phyloP scores from a whole-genome alignment of 1,139 yeast species.

The Debaryomyces psychrophilus region DNA sequence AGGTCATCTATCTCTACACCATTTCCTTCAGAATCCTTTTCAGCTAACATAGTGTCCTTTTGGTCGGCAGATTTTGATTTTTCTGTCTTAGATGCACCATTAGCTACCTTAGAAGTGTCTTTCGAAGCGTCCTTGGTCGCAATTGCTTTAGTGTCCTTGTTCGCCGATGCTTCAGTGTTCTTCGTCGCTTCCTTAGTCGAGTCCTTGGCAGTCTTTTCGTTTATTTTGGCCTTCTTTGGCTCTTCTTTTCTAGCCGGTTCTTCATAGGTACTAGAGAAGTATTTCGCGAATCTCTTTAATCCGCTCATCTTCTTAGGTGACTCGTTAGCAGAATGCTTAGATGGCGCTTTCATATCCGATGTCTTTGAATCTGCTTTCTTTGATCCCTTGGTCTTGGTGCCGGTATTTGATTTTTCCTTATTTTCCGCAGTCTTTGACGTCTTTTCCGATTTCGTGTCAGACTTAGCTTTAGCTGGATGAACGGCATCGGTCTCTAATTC shows the following conservation, averaged over 20 bases:
- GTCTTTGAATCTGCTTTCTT: neutral
- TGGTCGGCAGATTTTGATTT: constrained; percentile 13
- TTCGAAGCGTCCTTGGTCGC: neutral
- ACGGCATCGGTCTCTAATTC: constrained; percentile 14
- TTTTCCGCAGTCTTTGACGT: neutral
- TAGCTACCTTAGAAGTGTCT: constrained; percentile 7
- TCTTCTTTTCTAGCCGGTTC: constrained; percentile 5
- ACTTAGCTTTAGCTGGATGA: constrained; percentile 7
- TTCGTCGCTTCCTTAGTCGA: neutral
- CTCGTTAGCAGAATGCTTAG: constrained; percentile 6
- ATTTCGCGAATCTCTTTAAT: constrained; percentile 14
- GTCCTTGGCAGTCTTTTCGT: neutral
- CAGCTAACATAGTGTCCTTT: constrained; percentile 10
- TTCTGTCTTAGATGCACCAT: constrained; percentile 12
- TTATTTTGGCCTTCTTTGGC: constrained; percentile 14
- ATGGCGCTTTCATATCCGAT: constrained; percentile 4
- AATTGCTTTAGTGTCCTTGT: neutral
- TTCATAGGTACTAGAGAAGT: constrained; percentile 11
- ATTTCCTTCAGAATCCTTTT: constrained; percentile 19
- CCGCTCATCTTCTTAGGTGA: constrained; percentile 15
- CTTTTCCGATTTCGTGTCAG: neutral
- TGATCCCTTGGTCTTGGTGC: neutral
- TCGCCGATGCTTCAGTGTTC: too few species aligned
- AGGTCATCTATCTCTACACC: constrained; percentile 35
- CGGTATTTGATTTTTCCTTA: neutral